Percentiles rank a stretch among this genome's conserved stretches.
phyloP scores from a whole-genome alignment of 345 rosid genomes.

The Murraya koenigii region DNA sequence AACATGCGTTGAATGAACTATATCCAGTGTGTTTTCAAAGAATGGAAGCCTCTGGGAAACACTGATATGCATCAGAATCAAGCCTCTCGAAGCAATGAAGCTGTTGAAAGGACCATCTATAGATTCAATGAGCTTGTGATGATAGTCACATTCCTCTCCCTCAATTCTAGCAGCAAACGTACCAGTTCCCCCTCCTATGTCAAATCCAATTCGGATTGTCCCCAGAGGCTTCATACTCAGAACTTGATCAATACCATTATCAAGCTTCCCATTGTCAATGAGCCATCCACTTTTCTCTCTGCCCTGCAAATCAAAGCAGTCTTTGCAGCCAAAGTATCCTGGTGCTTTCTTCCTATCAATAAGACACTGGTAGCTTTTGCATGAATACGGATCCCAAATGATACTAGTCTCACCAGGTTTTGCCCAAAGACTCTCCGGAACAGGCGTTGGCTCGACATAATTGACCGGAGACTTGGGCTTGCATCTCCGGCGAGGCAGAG shows the following conservation, averaged over 20 bases:
- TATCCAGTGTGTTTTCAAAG: slow-evolving; percentile 51
- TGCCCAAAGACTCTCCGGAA: slow-evolving; percentile 37
- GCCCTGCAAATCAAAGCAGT: slow-evolving; percentile 45
- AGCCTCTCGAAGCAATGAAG: slow-evolving; percentile 49
- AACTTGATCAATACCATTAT: slow-evolving; percentile 44
- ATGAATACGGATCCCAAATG: slow-evolving; percentile 46
- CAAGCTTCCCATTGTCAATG: slow-evolving; percentile 31
- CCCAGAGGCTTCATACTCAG: slow-evolving; percentile 24
- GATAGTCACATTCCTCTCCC: slow-evolving; percentile 50
- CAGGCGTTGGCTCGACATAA: slow-evolving; percentile 34
- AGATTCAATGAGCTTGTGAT: slow-evolving; percentile 47
- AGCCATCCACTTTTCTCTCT: slow-evolving; percentile 42
- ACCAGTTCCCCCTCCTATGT: slow-evolving; percentile 44
- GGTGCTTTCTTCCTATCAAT: slow-evolving; percentile 28
- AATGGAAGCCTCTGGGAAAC: slow-evolving; percentile 52
- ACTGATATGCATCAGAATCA: slow-evolving; percentile 42
- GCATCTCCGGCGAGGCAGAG: slow-evolving; percentile 50
- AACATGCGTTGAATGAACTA: slow-evolving; percentile 52
- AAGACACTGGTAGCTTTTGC: slow-evolving; percentile 46
- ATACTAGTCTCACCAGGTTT: slow-evolving; percentile 36
- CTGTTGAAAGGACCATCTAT: slow-evolving; percentile 53
- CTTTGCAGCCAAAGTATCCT: slow-evolving; percentile 43
- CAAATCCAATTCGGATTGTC: slow-evolving; percentile 41
- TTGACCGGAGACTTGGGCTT: slow-evolving; percentile 31
- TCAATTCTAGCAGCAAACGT: slow-evolving; percentile 58